A percentile compares a stretch with the other conserved stretches of the same genome.
Conservation (phyloP, 73 alveolate genomes). For the Paramecium sexaurelia region DNA sequence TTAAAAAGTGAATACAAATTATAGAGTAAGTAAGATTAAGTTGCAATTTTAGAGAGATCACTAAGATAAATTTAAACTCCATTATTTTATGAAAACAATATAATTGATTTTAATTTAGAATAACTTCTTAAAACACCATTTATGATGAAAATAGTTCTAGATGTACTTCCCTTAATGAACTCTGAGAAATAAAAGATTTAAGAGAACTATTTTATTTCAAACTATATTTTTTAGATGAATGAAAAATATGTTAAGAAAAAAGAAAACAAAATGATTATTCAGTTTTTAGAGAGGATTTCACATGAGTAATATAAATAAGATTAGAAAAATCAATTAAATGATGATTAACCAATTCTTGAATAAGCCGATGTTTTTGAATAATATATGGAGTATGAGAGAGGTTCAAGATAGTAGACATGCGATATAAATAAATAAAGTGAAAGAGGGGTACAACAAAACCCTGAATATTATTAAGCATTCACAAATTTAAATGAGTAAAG, state of each 20-base stretch:
- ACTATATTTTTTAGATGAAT: neutral
- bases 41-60: neutral
- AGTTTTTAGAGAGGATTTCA: neutral
- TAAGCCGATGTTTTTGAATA: neutral
- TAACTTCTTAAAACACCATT: neutral
- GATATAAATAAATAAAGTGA: too few species aligned
- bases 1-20: neutral
- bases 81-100: neutral
- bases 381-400: neutral
- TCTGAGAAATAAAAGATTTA: neutral
- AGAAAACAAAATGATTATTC: neutral
- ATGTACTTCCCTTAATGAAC: neutral
- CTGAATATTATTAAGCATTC: too few species aligned
- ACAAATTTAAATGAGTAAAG: too few species aligned
- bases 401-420: too few species aligned
- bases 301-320: neutral
- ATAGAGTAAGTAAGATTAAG: neutral
- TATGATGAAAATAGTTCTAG: slow-evolving; percentile 17
- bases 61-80: neutral
- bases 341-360: neutral
- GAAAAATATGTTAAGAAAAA: neutral
- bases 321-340: neutral
- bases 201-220: neutral
- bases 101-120: neutral
- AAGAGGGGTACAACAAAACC: too few species aligned